Base-by-base conservation (phyloP, 2,329 filamentous ascomycete species). In the Coleophoma crateriformis region DNA sequence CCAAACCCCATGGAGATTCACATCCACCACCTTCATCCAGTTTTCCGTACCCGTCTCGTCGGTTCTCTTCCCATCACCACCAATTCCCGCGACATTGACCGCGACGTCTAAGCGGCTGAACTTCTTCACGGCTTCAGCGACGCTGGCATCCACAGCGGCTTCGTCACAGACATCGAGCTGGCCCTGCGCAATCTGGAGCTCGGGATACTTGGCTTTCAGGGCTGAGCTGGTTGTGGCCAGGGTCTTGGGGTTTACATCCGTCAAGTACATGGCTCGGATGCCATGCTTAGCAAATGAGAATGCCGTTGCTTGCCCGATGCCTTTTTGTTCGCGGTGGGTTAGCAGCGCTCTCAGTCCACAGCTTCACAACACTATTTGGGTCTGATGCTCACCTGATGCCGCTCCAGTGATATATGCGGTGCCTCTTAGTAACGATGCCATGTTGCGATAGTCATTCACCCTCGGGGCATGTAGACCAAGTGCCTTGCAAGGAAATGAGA, bases 1-100 rank as follows among this genome's bases (percentile, higher is more conserved):
- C 72, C 77, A 82, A 0, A 82, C 73, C 4, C 79, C 80, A 40
- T 73, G 73, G 19, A 80, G 67, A 53, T 84, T 78, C 42, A 81
- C 64, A 49, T 73, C 69, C 3, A 82, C 56, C 1, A 82, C 68
- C 6, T 68, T 66, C 37, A 72, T 60, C 70, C 77, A 82, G 41
- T 78, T 74, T 1, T 67, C 66, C 45, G 74, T 66, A 1, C 66
- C 62, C 38, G 71, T 58, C 49, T 79, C 68, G 48, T 78, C 71
- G 0, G 76, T 79, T 1, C 63, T 61, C 14, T 58, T 61, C 27
- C 69, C 62, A 1, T 58, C 57, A 1, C 74, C 75, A 7, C 64
- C 65, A 22, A 81, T 70, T 2, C 78, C 79, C 1, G 78, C 78
- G 39, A 77, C 75, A 57, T 82, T 81, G 45, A 81, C 68, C 0